Percentiles rank a stretch among this genome's conserved stretches.
phyloP scores from a whole-genome alignment of 306 rosid species.

The Vachellia pachyceras region DNA sequence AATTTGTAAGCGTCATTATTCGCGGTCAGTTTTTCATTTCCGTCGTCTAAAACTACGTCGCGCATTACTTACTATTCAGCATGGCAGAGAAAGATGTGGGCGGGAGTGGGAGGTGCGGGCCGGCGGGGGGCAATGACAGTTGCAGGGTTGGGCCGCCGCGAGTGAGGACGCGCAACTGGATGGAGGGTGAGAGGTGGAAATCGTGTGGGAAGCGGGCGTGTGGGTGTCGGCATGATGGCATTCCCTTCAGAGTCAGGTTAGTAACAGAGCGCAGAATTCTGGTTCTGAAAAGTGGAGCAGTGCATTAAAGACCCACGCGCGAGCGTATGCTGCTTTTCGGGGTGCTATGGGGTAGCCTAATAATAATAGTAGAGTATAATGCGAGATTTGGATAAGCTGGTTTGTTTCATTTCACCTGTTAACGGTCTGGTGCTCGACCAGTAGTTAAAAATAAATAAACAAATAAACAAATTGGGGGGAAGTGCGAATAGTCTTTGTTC shows the following conservation, averaged over 20 bases:
- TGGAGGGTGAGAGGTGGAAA: neutral
- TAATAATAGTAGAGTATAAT: too few relatives aligned
- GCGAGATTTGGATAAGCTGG: neutral
- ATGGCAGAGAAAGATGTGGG: too few relatives aligned
- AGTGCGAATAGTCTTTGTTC: neutral
- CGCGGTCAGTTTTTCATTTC: neutral
- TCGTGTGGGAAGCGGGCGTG: conserved; percentile 54
- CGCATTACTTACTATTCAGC: too few relatives aligned
- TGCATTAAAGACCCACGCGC: conserved; percentile 48
- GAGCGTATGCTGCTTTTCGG: conserved; percentile 36
- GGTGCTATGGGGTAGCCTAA: neutral
- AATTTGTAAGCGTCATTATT: neutral
- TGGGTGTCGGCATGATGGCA: conserved; percentile 56
- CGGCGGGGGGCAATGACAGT: neutral
- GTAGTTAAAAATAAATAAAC: neutral
- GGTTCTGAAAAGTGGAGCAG: conserved; percentile 44
- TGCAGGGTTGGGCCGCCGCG: neutral
- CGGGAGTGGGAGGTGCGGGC: too few relatives aligned
- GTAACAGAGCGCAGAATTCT: conserved; percentile 27
- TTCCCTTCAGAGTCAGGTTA: conserved; percentile 43
- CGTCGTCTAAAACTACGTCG: neutral
- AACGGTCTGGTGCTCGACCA: neutral
- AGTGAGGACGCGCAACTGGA: neutral
- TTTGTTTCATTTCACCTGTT: neutral
- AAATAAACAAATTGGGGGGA: neutral